Evolutionary conservation across 2,329 filamentous ascomycete genomes (phyloP).

Genomic region (Ploettnerulaceae sp.): DNA sequence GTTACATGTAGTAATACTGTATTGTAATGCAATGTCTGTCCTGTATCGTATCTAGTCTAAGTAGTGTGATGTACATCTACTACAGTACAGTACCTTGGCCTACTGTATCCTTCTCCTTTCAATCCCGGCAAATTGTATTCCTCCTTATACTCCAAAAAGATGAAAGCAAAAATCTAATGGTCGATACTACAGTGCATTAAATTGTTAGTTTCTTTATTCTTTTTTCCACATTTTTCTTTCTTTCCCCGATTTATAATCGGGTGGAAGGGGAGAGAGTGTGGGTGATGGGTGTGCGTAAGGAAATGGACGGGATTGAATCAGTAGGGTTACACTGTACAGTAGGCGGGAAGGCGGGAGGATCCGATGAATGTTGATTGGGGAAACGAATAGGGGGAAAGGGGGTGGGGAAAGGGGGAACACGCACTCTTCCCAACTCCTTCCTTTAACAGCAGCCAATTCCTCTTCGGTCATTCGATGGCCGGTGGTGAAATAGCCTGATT

Average conservation of each 20-base stretch:
- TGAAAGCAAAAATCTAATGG: neutral
- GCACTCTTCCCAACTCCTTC: conserved; percentile 85
- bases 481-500: conserved; percentile 71
- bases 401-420: conserved; percentile 28
- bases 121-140: conserved; percentile 16
- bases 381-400: neutral
- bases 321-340: neutral
- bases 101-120: neutral
- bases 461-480: conserved; percentile 85
- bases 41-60: neutral
- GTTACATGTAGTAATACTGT: too few relatives aligned
- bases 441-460: conserved; percentile 80
- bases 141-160: too few relatives aligned
- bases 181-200: neutral
- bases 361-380: neutral
- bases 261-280: neutral
- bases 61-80: too few relatives aligned
- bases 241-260: too few relatives aligned
- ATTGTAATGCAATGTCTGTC: too few relatives aligned
- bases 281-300: neutral
- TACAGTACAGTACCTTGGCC: neutral
- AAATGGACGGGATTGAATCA: neutral
- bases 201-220: neutral
- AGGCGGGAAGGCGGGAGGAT: neutral
- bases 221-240: too few relatives aligned